phyloP scores from a whole-genome alignment of 2,329 filamentous ascomycete species.

The Nemania abortiva region DNA sequence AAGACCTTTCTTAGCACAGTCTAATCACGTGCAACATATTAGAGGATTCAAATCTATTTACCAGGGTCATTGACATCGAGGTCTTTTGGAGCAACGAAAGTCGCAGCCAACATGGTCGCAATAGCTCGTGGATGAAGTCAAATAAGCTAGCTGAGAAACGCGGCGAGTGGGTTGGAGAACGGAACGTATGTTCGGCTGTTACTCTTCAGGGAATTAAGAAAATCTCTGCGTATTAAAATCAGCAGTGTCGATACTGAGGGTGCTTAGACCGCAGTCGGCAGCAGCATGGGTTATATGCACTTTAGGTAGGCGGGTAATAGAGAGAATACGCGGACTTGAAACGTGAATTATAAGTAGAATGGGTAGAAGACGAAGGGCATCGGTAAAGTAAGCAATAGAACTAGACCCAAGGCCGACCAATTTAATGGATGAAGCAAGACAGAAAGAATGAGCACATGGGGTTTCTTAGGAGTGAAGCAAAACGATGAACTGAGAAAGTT shows the following conservation, averaged over 20 bases:
- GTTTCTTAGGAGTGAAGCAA: conserved; percentile 7
- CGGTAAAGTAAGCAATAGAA: not conserved
- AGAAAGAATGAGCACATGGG: conserved; percentile 1
- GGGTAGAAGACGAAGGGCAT: not conserved
- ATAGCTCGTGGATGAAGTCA: not conserved
- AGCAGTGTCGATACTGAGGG: not conserved
- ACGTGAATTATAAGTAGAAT: not conserved
- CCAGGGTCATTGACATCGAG: conserved; percentile 54
- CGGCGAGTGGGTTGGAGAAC: not conserved
- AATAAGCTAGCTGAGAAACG: not conserved
- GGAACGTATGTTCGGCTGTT: not conserved
- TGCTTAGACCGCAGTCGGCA: not conserved
- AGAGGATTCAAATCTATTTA: conserved; percentile 23
- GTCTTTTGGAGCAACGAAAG: conserved; percentile 53
- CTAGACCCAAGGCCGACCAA: not conserved
- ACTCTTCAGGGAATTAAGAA: not conserved
- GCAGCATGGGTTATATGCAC: no score
- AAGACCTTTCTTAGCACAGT: conserved; percentile 8
- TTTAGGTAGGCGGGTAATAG: no score
- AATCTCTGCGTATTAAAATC: not conserved
- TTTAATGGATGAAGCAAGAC: not conserved
- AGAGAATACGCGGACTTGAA: no score
- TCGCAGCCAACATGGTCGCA: conserved; percentile 46
- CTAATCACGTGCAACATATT: not conserved
- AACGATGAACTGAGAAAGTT: not conserved